Conservation (phyloP, 352 stramenopile genomes). For the Globisporangium polare region DNA sequence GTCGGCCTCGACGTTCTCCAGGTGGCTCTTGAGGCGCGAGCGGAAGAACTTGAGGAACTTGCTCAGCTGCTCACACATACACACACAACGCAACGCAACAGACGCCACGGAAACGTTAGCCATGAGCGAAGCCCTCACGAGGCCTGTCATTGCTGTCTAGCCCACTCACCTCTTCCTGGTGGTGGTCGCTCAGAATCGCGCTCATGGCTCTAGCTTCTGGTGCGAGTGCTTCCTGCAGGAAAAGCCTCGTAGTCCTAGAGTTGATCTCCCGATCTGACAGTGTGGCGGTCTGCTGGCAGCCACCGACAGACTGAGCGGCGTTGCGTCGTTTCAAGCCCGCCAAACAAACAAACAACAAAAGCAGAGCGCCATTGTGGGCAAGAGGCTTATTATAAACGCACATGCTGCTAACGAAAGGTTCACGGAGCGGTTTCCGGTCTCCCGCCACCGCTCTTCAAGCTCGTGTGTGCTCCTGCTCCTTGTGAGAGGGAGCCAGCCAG, state of each 20-base stretch:
- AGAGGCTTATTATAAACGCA: neutral
- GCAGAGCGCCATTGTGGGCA: neutral
- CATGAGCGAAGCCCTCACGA: neutral
- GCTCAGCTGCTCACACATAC: constrained; percentile 31
- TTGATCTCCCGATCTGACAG: neutral
- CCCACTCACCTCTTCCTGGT: constrained; percentile 60
- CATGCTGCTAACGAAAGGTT: neutral
- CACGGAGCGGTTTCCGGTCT: constrained; percentile 8
- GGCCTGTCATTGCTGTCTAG: neutral
- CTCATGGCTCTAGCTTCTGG: constrained; percentile 6
- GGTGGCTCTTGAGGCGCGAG: constrained; percentile 62
- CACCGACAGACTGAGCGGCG: neutral
- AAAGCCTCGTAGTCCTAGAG: neutral
- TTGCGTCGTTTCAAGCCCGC: neutral
- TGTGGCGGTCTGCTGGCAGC: neutral
- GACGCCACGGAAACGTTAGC: too few species aligned
- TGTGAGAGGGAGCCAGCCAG: too few species aligned
- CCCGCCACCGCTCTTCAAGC: neutral
- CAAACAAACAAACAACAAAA: neutral
- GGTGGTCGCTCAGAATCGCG: constrained; percentile 35
- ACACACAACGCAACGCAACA: neutral
- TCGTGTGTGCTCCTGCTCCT: neutral
- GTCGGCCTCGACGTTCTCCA: constrained; percentile 81
- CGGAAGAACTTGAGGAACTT: constrained; percentile 88
- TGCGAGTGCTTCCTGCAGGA: constrained; percentile 6